Evolutionary conservation across 2,329 filamentous ascomycete genomes (phyloP), one percentile per base, ranked within the genome.

Genomic region (Scedosporium minutisporum): DNA sequence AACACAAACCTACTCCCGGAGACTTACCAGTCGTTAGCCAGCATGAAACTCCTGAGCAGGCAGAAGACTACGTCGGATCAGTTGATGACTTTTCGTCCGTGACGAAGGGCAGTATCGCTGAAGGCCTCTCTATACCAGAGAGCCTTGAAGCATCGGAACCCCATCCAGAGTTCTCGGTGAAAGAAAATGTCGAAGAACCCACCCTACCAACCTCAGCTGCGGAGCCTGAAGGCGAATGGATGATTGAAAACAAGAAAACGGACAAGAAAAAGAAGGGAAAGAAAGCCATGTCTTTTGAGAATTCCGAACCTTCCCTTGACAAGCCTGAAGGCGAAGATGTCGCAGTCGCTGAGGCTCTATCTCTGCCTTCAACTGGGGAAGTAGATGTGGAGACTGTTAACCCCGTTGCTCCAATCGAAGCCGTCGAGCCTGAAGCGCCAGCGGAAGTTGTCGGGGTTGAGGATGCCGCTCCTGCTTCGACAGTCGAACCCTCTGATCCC

Each of bases 261-360:
- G 60, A 63, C 12, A 63, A 63, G 57, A 60, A 60, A 21, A 63
- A 64, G 57, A 64, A 44, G 55, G 51, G n/a, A 33, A 63, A 62
- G 58, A 65, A 62, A 57, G 60, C 63, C n/a, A 63, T 64, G 21
- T 33, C 53, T n/a, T 60, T 63, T 27, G 63, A 64, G 51, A 55
- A 61, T 41, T 63, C 59, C 5, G 42, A 48, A 18, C 44, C 44
- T 48, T 21, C 44, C n/a, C n/a, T 48, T n/a, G 44, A 48, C n/a
- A n/a, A 48, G 44, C n/a, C 44, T 48, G 44, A n/a, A 21, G 44
- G n/a, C 14, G 44, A 48, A 21, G n/a, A n/a, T 21, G 16, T 48
- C 18, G 44, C 18, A 48, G 16, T 4, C 3, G 44, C 44, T n/a
- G 44, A n/a, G 18, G 14, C 44, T 18, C 44, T 9, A 18, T 48